Evolutionary conservation across 352 stramenopile species (phyloP), one percentile per base, ranked within the genome.

Genomic region (Phytophthora pini): DNA sequence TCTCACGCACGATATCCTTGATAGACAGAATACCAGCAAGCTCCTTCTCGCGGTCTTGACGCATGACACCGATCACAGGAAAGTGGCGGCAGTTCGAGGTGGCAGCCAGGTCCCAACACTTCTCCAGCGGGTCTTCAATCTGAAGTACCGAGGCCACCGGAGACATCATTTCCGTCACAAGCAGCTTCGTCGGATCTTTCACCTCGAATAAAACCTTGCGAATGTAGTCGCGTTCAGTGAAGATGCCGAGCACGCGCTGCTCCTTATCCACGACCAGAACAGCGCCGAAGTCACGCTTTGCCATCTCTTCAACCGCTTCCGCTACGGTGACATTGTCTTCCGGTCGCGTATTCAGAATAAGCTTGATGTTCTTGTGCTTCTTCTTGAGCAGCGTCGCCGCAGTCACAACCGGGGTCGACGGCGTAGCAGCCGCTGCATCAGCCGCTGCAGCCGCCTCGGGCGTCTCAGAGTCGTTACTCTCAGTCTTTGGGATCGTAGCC

Each of bases 1-100:
- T 93, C 71, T 95, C 87, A 7, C 82, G 83, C 29, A 95, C 85
- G 56, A 95, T 89, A 56, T 95, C 87, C 68, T 95, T 95, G 65
- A 95, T 90, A 24, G 83, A 93, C 41, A 95, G 60, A 40, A 95
- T 82, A 29, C 87, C 87, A 1, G 84, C 87, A 36, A 95, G 79
- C 26, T 95, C 87, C 65, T 95, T 90, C 62, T 90, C 82, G 20
- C 82, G 81, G 31, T 87, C 81, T 51, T 89, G 89, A 31, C 82
- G 82, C 75, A 89, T 82, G 34, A 87, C 76, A 36, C 83, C 85
- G 12, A 93, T 80, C 36, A 95, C 87, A 20, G 87, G 87, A 48
- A 92, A 93, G 72, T 95, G 87, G n/a, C 86, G 85, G 57, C 87
- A 93, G 50, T 88, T 79, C 24, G 87, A 75, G 5, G 60, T 80